A percentile compares a stretch with the other conserved stretches of the same genome.
Conservation (phyloP, 2,329 filamentous ascomycete genomes). For the Capronia epimyces region DNA sequence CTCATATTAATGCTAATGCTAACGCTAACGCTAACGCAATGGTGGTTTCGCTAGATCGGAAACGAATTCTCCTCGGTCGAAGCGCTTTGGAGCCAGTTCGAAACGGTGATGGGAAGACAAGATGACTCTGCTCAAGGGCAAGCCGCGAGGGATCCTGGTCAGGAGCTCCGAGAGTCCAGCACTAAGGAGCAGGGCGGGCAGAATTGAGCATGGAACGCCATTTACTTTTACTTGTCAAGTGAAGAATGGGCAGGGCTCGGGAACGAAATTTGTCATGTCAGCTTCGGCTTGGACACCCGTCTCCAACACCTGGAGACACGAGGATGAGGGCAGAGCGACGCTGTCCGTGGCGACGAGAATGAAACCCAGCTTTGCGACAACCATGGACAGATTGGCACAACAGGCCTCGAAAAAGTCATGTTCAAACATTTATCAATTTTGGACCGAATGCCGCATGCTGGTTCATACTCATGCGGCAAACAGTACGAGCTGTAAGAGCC, state of each 20-base stretch:
- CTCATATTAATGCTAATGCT: background rate
- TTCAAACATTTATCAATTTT: background rate
- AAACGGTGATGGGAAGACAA: slow-evolving; percentile 84
- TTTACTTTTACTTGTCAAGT: too few relatives aligned
- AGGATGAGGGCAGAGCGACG: too few relatives aligned
- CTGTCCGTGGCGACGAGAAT: too few relatives aligned
- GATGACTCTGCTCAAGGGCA: slow-evolving; percentile 34
- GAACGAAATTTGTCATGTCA: too few relatives aligned
- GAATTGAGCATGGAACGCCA: background rate
- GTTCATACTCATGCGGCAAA: slow-evolving; percentile 7
- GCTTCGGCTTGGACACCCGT: too few relatives aligned
- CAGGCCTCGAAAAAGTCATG: too few relatives aligned
- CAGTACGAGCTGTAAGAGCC: background rate
- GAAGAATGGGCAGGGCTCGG: background rate
- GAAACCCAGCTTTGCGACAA: too few relatives aligned
- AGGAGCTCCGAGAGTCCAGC: background rate
- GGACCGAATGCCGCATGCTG: background rate
- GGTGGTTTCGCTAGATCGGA: slow-evolving; percentile 59
- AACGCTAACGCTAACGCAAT: background rate
- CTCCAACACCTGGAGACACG: too few relatives aligned
- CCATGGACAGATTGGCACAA: too few relatives aligned
- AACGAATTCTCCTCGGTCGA: slow-evolving; percentile 98
- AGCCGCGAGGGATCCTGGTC: background rate
- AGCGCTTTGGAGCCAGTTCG: slow-evolving; percentile 93
- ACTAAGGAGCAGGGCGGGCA: background rate